Base-by-base conservation (phyloP, 2,329 filamentous ascomycete genomes). In the Alternaria novae-zelandiae region DNA sequence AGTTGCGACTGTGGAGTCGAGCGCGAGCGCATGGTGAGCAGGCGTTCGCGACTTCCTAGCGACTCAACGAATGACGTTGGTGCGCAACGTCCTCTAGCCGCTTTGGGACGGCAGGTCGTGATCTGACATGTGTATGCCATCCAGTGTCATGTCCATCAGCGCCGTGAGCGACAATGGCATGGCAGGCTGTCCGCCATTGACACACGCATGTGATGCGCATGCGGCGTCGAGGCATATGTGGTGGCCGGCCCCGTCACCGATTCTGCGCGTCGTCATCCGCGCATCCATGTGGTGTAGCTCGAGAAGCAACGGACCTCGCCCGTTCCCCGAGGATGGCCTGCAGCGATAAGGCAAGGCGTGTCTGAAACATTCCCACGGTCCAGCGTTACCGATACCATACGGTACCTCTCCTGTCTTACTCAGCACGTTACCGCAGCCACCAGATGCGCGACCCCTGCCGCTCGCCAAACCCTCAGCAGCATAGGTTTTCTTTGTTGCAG, bases 41-140 rank as follows among this genome's bases (percentile, higher is more conserved):
- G 41, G 36, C 26, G 46, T 46, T 51, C 28, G 47, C 60, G 54
- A 51, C 28, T 57, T 61, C 28, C 43, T 56, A 59, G 59, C 59
- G 23, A 50, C 57, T 30, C 28, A 41, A 28, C 26, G 32, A 61
- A 67, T 69, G 67, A 70, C 68, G 67, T 70, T 59, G 54, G 63
- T 44, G 57, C 36, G 23, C 41, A 54, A n/a, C 59, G 61, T 60
- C 51, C 44, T 46, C 55, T 63, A 58, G 63, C 60, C 47, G 36
- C 23, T 46, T 60, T 43, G 50, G 51, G 61, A 45, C 26, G 54
- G 25, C 43, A 46, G 51, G 15, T 41, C 17, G 30, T n/a, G 8
- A n/a, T 25, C 30, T n/a, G 51, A 54, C 51, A 54, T 20, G 26
- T 54, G 51, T 21, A 21, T 44, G 32, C 17, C 49, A 36, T 36